Evolutionary conservation across 306 rosid genomes (phyloP).

Genomic region (Senna siamea): DNA sequence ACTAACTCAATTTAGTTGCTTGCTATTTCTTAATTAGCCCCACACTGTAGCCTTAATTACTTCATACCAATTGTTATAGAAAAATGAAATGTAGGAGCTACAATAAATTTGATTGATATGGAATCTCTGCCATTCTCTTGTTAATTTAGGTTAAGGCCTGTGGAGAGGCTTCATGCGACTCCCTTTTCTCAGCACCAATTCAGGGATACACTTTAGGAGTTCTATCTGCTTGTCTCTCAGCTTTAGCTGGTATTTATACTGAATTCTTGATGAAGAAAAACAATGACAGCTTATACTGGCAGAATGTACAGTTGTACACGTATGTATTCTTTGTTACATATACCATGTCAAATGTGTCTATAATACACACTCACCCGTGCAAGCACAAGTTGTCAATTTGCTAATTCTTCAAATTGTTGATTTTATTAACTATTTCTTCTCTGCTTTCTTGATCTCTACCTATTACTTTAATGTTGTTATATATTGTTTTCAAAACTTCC

Average conservation of each 20-base stretch:
- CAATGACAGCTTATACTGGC: conserved; percentile 95
- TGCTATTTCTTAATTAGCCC: not conserved
- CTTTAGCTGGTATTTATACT: conserved; percentile 92
- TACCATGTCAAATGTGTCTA: conserved; percentile 17
- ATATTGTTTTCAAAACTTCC: not conserved
- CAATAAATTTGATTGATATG: conserved; percentile 7
- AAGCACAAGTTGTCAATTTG: conserved; percentile 38
- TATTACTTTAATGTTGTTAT: conserved; percentile 18
- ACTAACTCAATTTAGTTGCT: conserved; percentile 4
- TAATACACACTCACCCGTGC: not conserved
- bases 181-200: conserved; percentile 86
- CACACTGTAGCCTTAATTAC: not conserved
- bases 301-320: conserved; percentile 94
- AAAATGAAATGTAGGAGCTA: too few relatives aligned
- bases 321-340: conserved; percentile 58
- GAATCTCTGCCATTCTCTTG: conserved; percentile 27
- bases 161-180: conserved; percentile 86
- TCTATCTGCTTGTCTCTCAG: conserved; percentile 95
- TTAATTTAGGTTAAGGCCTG: conserved; percentile 78
- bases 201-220: conserved; percentile 86
- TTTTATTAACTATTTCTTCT: conserved; percentile 16
- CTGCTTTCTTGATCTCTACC: not conserved
- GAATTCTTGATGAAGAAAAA: conserved; percentile 98
- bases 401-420: conserved; percentile 46
- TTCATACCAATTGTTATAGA: too few relatives aligned